Percentiles rank a stretch among this genome's conserved stretches.
Evolutionary conservation across 805 yeast genomes (phyloP).

Genomic region (Cyberlindnera veronae): DNA sequence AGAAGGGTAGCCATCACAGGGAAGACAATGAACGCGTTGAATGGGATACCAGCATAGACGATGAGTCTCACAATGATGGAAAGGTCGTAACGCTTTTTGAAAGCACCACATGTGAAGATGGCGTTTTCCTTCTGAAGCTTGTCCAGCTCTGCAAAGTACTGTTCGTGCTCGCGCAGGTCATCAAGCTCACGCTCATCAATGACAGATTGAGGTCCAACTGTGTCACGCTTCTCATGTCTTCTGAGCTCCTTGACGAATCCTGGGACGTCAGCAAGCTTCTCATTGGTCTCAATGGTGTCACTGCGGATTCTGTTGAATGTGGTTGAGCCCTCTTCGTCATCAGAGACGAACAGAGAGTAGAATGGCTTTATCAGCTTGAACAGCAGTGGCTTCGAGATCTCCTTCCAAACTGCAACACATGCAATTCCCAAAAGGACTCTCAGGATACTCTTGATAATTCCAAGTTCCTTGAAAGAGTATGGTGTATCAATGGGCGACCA

Average conservation of each 20-base stretch:
- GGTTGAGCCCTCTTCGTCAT: conserved; percentile 12
- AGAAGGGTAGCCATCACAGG: conserved; percentile 21
- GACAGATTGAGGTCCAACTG: conserved; percentile 25
- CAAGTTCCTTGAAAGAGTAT: conserved; percentile 39
- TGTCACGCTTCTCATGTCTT: conserved; percentile 14
- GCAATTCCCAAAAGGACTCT: conserved; percentile 62
- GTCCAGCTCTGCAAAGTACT: conserved; percentile 22
- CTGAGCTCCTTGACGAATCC: conserved; percentile 17
- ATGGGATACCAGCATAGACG: conserved; percentile 79
- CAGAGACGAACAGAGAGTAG: conserved; percentile 31
- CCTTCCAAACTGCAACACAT: conserved; percentile 69
- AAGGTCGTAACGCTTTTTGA: conserved; percentile 62
- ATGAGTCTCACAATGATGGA: conserved; percentile 74
- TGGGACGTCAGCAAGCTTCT: conserved; percentile 20
- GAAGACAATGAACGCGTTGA: conserved; percentile 41
- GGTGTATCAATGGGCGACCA: conserved; percentile 35
- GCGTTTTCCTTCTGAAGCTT: conserved; percentile 22
- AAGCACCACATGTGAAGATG: conserved; percentile 41
- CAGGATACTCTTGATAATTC: conserved; percentile 37
- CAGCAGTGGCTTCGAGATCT: conserved; percentile 63
- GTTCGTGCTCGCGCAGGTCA: conserved; percentile 15
- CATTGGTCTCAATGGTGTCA: conserved; percentile 24
- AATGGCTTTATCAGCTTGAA: conserved; percentile 56
- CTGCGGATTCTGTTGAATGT: conserved; percentile 26
- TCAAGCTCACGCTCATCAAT: conserved; percentile 26